These are phyloP conservation scores for Rosa hybrid DNA, from an alignment of 331 rosid species.

Conservation along the genomic window DNA sequence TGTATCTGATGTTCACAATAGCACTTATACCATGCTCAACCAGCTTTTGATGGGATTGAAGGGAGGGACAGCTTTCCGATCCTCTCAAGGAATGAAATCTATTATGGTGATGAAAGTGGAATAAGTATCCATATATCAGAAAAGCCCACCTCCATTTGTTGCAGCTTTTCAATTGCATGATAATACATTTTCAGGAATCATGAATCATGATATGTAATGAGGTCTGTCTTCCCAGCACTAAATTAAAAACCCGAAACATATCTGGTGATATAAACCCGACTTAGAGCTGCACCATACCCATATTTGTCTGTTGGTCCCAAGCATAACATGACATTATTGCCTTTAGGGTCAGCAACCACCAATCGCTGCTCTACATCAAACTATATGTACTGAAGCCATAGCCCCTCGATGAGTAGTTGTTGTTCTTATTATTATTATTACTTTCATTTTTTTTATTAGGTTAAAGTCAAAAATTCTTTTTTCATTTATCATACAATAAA, in stretches of 20 bases:
- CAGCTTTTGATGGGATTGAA: background rate
- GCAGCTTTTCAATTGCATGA: conserved; percentile 10
- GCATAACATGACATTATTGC: conserved; percentile 1
- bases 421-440: no score
- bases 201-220: background rate
- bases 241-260: background rate
- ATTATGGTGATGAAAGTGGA: conserved; percentile 11
- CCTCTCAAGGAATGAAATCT: background rate
- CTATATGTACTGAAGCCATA: background rate
- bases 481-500: no score
- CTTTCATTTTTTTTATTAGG: no score
- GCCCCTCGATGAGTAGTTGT: background rate
- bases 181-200: background rate
- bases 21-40: background rate
- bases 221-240: conserved; percentile 18
- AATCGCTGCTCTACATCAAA: background rate
- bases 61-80: conserved; percentile 3
- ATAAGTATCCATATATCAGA: conserved; percentile 1
- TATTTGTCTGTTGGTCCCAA: conserved; percentile 22
- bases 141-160: conserved; percentile 22
- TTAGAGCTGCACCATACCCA: background rate
- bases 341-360: conserved; percentile 6
- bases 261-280: background rate
- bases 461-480: no score
- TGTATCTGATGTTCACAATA: background rate